Conservation (phyloP, 768 basidiomycete genomes). For the Boletus patriciae region DNA sequence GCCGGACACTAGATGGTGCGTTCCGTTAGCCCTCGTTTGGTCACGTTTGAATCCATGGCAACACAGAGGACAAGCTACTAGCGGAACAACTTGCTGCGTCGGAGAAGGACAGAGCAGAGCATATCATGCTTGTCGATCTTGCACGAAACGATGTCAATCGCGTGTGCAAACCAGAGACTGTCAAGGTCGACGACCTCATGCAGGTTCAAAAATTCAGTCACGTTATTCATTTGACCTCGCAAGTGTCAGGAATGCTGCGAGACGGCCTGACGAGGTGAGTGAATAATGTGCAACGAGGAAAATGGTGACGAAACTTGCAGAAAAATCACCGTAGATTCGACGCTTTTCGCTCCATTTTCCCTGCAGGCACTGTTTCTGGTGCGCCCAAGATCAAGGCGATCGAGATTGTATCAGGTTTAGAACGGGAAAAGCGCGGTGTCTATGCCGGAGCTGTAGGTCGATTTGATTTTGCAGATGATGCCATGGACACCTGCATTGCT, state of each 20-base stretch:
- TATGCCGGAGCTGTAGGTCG: slow-evolving; percentile 98
- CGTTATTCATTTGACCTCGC: slow-evolving; percentile 95
- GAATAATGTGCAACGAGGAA: slow-evolving; percentile 7
- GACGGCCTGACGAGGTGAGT: slow-evolving; percentile 77
- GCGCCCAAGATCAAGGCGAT: slow-evolving; percentile 99
- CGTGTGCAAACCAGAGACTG: slow-evolving; percentile 91
- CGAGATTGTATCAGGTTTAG: slow-evolving; percentile 83
- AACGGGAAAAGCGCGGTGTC: slow-evolving; percentile 86
- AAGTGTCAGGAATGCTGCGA: slow-evolving; percentile 85
- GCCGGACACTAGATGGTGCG: slow-evolving; percentile 82
- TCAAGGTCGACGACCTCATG: slow-evolving; percentile 96
- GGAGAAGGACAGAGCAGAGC: slow-evolving; percentile 95
- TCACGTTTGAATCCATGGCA: slow-evolving; percentile 6
- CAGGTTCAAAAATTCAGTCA: slow-evolving; percentile 93
- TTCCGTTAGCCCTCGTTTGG: slow-evolving; percentile 7
- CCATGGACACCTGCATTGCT: slow-evolving; percentile 98
- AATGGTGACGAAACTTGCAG: slow-evolving; percentile 4
- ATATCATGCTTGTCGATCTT: slow-evolving; percentile 98
- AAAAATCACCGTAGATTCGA: slow-evolving; percentile 66
- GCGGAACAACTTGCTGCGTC: slow-evolving; percentile 74
- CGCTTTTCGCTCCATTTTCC: slow-evolving; percentile 98
- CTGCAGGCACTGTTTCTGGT: slow-evolving; percentile 97
- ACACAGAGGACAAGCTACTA: slow-evolving; percentile 83
- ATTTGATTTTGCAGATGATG: slow-evolving; percentile 92
- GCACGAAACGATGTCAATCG: slow-evolving; percentile 98